Evolutionary conservation across 2,329 filamentous ascomycete species (phyloP).

Genomic region (Alternaria metachromatica): DNA sequence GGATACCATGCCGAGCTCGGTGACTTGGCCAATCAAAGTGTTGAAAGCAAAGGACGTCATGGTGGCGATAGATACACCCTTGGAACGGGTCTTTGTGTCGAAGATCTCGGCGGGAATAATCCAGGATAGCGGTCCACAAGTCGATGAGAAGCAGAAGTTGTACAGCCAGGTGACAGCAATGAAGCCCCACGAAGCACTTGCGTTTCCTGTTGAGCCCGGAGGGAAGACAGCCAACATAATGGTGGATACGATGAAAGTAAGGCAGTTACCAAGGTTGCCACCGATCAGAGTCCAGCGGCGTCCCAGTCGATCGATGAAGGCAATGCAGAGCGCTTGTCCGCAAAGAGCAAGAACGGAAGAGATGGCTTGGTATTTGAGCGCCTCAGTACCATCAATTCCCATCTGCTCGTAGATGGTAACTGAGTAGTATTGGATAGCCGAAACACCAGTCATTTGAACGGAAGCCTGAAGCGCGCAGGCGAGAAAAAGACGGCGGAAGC

Average conservation of each 20-base stretch:
- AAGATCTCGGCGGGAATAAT: conserved; percentile 76
- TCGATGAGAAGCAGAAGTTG: conserved; percentile 77
- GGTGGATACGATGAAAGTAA: conserved; percentile 74
- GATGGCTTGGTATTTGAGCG: conserved; percentile 78
- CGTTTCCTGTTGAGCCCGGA: conserved; percentile 59
- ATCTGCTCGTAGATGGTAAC: conserved; percentile 72
- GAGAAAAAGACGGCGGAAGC: conserved; percentile 74
- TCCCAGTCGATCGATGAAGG: conserved; percentile 72
- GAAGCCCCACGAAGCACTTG: conserved; percentile 72
- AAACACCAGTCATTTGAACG: conserved; percentile 74
- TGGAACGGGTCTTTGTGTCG: conserved; percentile 75
- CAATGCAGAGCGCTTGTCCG: conserved; percentile 71
- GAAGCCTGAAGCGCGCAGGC: conserved; percentile 73
- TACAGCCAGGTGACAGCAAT: conserved; percentile 80
- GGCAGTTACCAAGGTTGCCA: conserved; percentile 74
- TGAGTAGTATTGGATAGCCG: conserved; percentile 74
- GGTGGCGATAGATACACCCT: conserved; percentile 76
- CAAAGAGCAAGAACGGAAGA: conserved; percentile 73
- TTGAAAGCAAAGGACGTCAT: conserved; percentile 79
- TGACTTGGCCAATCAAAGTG: conserved; percentile 76
- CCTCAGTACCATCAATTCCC: conserved; percentile 68
- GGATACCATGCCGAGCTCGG: conserved; percentile 63
- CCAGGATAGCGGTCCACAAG: conserved; percentile 72
- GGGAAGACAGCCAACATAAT: conserved; percentile 67
- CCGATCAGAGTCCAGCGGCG: conserved; percentile 74